Evolutionary conservation across 129 eudicot genomes (phyloP).

Genomic region (Saussurea involucrata): DNA sequence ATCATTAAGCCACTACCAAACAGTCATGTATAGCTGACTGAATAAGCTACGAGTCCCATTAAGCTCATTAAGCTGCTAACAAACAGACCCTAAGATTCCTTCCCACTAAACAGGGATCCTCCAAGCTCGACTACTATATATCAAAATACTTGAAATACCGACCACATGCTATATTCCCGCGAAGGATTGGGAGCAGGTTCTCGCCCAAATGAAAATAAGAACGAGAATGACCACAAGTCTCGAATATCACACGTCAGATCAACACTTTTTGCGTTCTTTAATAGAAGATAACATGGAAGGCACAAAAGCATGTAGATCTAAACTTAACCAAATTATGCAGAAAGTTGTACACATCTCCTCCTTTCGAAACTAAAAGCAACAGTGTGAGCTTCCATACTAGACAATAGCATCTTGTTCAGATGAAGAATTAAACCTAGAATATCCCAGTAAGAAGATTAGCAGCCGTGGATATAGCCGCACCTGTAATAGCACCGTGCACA

Average conservation of each 20-base stretch:
- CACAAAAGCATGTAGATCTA: not conserved
- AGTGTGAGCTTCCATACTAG: not conserved
- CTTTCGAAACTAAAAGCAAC: conserved; percentile 2
- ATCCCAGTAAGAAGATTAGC: conserved; percentile 88
- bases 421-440: conserved; percentile 24
- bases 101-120: too few relatives aligned
- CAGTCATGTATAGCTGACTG: too few relatives aligned
- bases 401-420: not conserved
- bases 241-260: not conserved
- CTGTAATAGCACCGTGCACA: conserved; percentile 85
- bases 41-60: too few relatives aligned
- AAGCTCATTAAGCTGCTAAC: too few relatives aligned
- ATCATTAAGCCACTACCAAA: too few relatives aligned
- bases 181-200: too few relatives aligned
- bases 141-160: too few relatives aligned
- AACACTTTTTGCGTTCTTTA: not conserved
- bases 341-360: conserved; percentile 8
- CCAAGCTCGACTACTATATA: too few relatives aligned
- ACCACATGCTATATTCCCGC: too few relatives aligned
- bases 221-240: not conserved
- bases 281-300: not conserved
- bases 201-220: not conserved
- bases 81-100: too few relatives aligned
- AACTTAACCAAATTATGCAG: conserved; percentile 10
- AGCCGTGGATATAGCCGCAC: conserved; percentile 85